phyloP scores from a whole-genome alignment of 2,329 filamentous ascomycete species.

The Metarhizium sp. region DNA sequence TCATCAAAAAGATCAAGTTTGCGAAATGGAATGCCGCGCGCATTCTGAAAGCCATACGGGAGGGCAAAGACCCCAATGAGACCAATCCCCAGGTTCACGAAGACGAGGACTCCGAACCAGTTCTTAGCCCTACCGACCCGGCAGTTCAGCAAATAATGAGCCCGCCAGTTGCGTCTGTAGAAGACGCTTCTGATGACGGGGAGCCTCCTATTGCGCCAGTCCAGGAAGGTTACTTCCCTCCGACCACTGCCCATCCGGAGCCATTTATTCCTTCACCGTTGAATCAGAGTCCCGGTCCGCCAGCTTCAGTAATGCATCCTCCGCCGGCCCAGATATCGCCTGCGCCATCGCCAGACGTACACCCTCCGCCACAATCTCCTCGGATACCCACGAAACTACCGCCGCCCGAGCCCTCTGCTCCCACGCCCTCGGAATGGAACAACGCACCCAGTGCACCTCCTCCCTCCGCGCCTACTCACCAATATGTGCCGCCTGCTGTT shows the following conservation, averaged over 20 bases:
- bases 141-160: slow-evolving; percentile 44
- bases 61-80: slow-evolving; percentile 84
- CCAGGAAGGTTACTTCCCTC: slow-evolving; percentile 25
- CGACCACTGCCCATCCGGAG: slow-evolving; percentile 10
- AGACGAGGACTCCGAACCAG: slow-evolving; percentile 23
- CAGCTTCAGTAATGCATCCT: slow-evolving; percentile 12
- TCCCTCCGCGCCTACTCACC: not conserved
- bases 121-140: slow-evolving; percentile 54
- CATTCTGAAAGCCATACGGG: slow-evolving; percentile 84
- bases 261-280: slow-evolving; percentile 26
- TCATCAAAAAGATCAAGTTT: slow-evolving; percentile 82
- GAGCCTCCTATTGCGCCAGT: slow-evolving; percentile 16
- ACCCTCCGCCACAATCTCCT: slow-evolving; percentile 20
- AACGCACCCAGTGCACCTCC: not conserved
- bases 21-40: slow-evolving; percentile 92
- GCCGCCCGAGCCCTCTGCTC: slow-evolving; percentile 9
- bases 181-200: slow-evolving; percentile 42
- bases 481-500: not conserved
- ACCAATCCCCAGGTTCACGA: slow-evolving; percentile 65
- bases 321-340: slow-evolving; percentile 10
- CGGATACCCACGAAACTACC: slow-evolving; percentile 16
- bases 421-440: slow-evolving; percentile 11
- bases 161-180: slow-evolving; percentile 35
- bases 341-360: slow-evolving; percentile 5
- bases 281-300: slow-evolving; percentile 17